These are phyloP conservation scores for Ophiostoma angusticollis DNA, from an alignment of 2,329 filamentous ascomycete species.

Conservation along the genomic window DNA sequence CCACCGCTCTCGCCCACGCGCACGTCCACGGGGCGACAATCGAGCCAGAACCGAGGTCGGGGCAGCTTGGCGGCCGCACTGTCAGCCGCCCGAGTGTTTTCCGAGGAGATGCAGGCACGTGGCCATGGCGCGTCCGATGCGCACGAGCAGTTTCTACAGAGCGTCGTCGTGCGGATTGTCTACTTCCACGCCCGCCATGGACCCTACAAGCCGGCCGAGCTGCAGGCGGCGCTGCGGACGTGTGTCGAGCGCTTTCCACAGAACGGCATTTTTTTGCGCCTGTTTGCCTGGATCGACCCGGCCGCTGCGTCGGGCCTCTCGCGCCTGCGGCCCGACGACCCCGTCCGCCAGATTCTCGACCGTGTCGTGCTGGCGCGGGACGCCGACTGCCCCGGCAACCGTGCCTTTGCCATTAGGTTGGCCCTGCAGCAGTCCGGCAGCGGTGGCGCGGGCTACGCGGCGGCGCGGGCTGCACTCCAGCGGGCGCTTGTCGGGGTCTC, in stretches of 20 bases:
- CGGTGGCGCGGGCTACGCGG: conserved; percentile 39
- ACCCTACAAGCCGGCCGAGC: conserved; percentile 52
- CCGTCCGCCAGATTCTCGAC: conserved; percentile 54
- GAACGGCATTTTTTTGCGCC: conserved; percentile 62
- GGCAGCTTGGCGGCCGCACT: conserved; percentile 44
- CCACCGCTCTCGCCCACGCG: too few species aligned
- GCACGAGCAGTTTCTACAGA: conserved; percentile 58
- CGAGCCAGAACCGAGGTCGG: conserved; percentile 29
- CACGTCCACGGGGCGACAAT: neutral
- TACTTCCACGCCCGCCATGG: conserved; percentile 50
- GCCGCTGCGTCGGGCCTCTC: conserved; percentile 21
- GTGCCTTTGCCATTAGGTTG: conserved; percentile 38
- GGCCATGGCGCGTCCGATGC: conserved; percentile 21
- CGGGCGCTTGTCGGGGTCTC: conserved; percentile 29
- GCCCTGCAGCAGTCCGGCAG: conserved; percentile 35
- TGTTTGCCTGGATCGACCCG: conserved; percentile 60
- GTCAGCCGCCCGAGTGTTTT: conserved; percentile 27
- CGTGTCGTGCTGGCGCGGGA: conserved; percentile 31
- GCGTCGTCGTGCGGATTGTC: conserved; percentile 47
- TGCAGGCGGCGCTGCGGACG: conserved; percentile 48
- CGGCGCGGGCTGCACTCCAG: conserved; percentile 38
- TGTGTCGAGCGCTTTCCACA: conserved; percentile 55
- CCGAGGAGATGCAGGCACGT: conserved; percentile 29
- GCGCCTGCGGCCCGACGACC: conserved; percentile 55
- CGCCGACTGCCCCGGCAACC: conserved; percentile 30